phyloP scores from a whole-genome alignment of 192 early-diverging fungal genomes.

The Podila epicladia region DNA sequence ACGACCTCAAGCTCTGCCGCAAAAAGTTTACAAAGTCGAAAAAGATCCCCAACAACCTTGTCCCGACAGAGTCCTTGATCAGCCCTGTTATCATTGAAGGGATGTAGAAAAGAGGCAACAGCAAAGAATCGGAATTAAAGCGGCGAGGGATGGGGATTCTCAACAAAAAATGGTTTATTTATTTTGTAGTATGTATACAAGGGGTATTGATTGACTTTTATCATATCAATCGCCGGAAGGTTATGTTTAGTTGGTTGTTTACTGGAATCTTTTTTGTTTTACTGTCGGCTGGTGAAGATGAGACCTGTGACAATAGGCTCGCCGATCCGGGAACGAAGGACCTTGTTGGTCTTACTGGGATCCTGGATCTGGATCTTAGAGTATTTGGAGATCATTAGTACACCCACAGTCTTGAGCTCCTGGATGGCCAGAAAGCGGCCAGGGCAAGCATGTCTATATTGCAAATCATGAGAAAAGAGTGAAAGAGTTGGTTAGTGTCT shows the following conservation, averaged over 20 bases:
- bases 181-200: neutral
- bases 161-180: neutral
- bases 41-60: constrained; percentile 63
- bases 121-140: neutral
- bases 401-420: constrained; percentile 47
- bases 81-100: constrained; percentile 49
- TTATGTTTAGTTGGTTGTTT: neutral
- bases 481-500: too few relatives aligned
- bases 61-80: constrained; percentile 42
- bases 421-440: constrained; percentile 61
- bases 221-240: neutral
- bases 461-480: too few relatives aligned
- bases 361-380: constrained; percentile 27
- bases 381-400: constrained; percentile 48
- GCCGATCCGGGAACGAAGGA: constrained; percentile 21
- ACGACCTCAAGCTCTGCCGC: constrained; percentile 62
- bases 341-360: neutral
- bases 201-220: neutral
- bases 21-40: constrained; percentile 66
- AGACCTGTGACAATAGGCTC: constrained; percentile 8
- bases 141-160: too few relatives aligned
- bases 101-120: constrained; percentile 6
- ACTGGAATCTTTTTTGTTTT: neutral
- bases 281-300: constrained; percentile 21
- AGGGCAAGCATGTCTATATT: constrained; percentile 54